These are phyloP conservation scores for Parsonsia alboflavescens DNA, from an alignment of 257 asterid genomes.

Conservation along the genomic window DNA sequence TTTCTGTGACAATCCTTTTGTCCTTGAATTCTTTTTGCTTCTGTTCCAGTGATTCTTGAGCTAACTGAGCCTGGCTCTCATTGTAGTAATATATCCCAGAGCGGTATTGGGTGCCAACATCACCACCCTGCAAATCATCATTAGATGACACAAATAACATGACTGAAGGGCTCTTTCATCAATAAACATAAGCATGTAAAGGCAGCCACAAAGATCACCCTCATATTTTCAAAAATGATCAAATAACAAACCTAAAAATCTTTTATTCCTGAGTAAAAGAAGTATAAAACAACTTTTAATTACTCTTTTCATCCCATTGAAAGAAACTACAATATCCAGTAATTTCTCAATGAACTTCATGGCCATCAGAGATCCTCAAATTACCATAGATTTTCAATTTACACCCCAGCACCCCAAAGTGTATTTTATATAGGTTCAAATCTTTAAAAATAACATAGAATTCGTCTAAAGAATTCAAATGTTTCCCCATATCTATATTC, in stretches of 20 bases:
- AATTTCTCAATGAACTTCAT: not conserved
- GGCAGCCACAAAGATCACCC: not conserved
- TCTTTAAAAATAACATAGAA: too few relatives aligned
- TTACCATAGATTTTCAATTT: not conserved
- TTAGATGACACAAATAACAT: not conserved
- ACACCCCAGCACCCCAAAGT: not conserved
- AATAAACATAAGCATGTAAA: not conserved
- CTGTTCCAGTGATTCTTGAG: conserved; percentile 54
- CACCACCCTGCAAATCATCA: conserved; percentile 41
- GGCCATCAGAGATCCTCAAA: not conserved
- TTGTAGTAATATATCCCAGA: conserved; percentile 72
- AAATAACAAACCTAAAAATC: not conserved
- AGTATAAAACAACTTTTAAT: not conserved
- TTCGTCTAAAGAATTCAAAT: not conserved
- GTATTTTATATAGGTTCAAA: not conserved
- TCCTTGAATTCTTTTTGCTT: conserved; percentile 43
- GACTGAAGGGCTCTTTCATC: not conserved
- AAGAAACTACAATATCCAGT: not conserved
- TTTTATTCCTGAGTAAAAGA: not conserved
- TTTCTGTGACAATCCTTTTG: conserved; percentile 54
- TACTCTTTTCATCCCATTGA: not conserved
- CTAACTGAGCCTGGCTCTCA: conserved; percentile 48
- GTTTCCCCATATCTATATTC: not conserved
- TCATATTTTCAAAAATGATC: not conserved
- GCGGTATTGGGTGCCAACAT: conserved; percentile 72